phyloP scores from a whole-genome alignment of 805 yeast species.

The Yamadazyma scolyti region DNA sequence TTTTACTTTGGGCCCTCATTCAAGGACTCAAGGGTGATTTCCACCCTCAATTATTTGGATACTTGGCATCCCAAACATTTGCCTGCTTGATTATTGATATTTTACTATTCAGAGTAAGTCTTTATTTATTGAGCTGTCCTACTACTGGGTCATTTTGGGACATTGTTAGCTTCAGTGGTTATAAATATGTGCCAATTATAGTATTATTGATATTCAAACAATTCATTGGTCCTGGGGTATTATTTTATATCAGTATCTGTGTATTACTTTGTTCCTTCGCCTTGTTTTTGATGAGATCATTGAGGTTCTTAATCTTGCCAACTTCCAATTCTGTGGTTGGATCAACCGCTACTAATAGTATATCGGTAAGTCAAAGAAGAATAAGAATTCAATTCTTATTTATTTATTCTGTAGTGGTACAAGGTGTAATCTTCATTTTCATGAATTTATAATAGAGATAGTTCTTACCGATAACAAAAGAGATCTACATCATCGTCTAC shows the following conservation, averaged over 20 bases:
- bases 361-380: slow-evolving; percentile 66
- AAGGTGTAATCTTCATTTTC: slow-evolving; percentile 70
- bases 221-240: slow-evolving; percentile 32
- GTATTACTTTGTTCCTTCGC: slow-evolving; percentile 38
- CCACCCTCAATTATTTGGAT: slow-evolving; percentile 90
- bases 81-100: slow-evolving; percentile 81
- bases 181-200: slow-evolving; percentile 83
- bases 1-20: slow-evolving; percentile 75
- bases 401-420: slow-evolving; percentile 78
- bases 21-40: slow-evolving; percentile 86
- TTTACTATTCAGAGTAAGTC: slow-evolving; percentile 69
- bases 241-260: slow-evolving; percentile 32
- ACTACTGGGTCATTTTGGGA: slow-evolving; percentile 68
- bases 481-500: too few relatives aligned
- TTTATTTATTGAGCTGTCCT: slow-evolving; percentile 71
- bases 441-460: slow-evolving; percentile 37
- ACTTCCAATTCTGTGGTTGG: slow-evolving; percentile 32
- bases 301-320: slow-evolving; percentile 66
- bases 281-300: slow-evolving; percentile 64
- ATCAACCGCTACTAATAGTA: slow-evolving; percentile 41
- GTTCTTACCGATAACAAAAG: too few relatives aligned
- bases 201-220: slow-evolving; percentile 52
- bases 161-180: slow-evolving; percentile 84
- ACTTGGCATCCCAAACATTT: slow-evolving; percentile 78
- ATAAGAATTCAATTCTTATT: slow-evolving; percentile 85